Conservation (phyloP, 2,329 filamentous ascomycete genomes). For the Sporothrix sp. region DNA sequence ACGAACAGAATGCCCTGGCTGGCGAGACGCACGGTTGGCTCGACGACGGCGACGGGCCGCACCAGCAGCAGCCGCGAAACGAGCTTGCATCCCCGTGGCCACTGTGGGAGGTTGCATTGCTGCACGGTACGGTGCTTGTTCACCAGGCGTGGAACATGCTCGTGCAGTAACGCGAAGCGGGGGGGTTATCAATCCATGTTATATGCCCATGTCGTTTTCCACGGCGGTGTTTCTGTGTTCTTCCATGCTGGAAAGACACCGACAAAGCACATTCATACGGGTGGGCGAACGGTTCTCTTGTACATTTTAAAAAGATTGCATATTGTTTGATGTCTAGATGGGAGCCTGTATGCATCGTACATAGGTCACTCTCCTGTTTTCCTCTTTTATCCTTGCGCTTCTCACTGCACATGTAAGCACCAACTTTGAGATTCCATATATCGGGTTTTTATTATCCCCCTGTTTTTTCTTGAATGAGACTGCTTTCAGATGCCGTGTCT, state of each 20-base stretch:
- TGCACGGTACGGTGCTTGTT: constrained; percentile 12
- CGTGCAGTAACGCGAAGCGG: neutral
- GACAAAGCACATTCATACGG: no score
- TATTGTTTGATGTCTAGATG: no score
- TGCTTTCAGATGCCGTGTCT: no score
- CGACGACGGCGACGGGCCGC: neutral
- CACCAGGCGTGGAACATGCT: constrained; percentile 15
- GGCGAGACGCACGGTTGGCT: neutral
- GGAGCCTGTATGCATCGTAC: neutral
- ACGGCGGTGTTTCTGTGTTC: no score
- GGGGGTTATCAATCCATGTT: neutral
- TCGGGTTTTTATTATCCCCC: no score
- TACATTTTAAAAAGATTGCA: no score
- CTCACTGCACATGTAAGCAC: neutral
- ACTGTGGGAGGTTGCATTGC: constrained; percentile 16
- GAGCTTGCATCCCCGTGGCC: neutral
- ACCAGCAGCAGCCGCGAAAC: neutral
- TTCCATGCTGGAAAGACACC: no score
- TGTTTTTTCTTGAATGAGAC: no score
- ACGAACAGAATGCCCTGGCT: neutral
- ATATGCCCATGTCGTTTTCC: neutral
- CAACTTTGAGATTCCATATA: no score
- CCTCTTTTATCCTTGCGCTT: neutral
- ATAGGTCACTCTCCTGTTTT: neutral
- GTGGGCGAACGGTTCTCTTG: no score